phyloP scores from a whole-genome alignment of 148 eudicot species.

The Cornus florida region DNA sequence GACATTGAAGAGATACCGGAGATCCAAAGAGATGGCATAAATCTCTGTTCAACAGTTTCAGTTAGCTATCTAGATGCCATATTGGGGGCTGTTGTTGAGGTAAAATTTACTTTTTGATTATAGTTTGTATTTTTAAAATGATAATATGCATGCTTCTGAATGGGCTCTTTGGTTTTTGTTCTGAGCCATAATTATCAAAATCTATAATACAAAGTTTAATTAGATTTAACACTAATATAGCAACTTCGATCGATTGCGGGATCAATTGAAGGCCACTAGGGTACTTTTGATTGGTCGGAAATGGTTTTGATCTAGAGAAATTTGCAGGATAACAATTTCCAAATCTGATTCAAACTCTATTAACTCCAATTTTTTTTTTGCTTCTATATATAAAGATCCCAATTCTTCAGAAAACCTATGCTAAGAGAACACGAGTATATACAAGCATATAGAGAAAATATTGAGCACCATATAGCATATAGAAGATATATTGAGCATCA shows the following conservation, averaged over 20 bases:
- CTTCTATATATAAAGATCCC: too few species aligned
- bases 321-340: too few species aligned
- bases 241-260: neutral
- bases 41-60: conserved; percentile 73
- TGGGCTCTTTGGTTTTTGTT: neutral
- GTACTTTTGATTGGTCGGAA: too few species aligned
- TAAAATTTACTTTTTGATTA: conserved; percentile 17
- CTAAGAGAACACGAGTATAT: neutral
- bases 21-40: conserved; percentile 96
- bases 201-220: neutral
- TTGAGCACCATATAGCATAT: too few species aligned
- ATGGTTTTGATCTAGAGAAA: too few species aligned
- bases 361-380: neutral
- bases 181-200: neutral
- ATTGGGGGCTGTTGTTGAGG: conserved; percentile 81
- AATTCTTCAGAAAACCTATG: too few species aligned
- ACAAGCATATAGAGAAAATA: too few species aligned
- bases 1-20: conserved; percentile 85
- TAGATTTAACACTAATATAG: neutral
- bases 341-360: neutral
- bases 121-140: neutral
- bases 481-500: neutral
- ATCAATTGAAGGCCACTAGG: too few species aligned
- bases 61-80: conserved; percentile 90
- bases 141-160: neutral